These are phyloP conservation scores for Amanita inopinata DNA, from an alignment of 768 basidiomycete species.

Conservation along the genomic window DNA sequence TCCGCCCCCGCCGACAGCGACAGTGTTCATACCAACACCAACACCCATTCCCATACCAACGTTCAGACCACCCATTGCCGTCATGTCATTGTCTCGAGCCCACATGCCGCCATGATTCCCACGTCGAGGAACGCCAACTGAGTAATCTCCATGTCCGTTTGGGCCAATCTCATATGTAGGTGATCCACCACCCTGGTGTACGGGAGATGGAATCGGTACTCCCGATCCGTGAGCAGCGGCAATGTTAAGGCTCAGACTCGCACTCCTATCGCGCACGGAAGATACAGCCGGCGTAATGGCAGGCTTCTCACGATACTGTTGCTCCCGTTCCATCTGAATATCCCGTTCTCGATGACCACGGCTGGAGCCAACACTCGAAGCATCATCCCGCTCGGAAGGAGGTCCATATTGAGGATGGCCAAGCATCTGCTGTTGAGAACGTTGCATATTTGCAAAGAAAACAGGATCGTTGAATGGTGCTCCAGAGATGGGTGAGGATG, in stretches of 20 bases:
- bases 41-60: constrained; percentile 11
- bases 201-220: background rate
- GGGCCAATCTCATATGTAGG: constrained; percentile 3
- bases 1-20: constrained; percentile 14
- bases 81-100: constrained; percentile 7
- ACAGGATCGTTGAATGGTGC: constrained; percentile 5
- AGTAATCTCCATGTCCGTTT: background rate
- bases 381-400: constrained; percentile 1
- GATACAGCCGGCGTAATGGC: constrained; percentile 1
- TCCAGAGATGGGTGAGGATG: constrained; percentile 3
- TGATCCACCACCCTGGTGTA: background rate
- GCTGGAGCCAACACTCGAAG: background rate
- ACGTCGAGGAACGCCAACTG: background rate
- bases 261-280: constrained; percentile 6
- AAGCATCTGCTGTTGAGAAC: constrained; percentile 10
- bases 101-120: background rate
- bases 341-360: constrained; percentile 3
- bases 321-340: background rate
- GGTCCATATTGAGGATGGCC: constrained; percentile 1
- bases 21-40: constrained; percentile 11
- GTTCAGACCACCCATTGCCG: constrained; percentile 9
- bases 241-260: constrained; percentile 3
- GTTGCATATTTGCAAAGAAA: constrained; percentile 8
- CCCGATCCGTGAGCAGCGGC: background rate
- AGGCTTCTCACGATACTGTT: background rate